phyloP scores from a whole-genome alignment of 495 filamentous ascomycete genomes.

The Aspergillus affinis region DNA sequence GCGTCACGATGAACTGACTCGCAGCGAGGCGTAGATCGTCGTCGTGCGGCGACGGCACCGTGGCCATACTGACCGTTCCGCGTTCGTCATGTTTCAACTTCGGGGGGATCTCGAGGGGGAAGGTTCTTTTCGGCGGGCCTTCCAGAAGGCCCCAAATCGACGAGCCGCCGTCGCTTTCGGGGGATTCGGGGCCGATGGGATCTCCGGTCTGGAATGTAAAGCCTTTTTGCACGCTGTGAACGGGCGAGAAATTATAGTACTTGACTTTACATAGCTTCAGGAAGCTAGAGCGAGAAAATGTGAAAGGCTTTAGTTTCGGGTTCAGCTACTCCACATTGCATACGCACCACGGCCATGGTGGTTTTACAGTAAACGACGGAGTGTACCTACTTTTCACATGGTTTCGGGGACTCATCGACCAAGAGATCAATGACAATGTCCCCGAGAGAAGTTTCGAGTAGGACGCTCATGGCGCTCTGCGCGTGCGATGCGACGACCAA shows the following conservation, averaged over 20 bases:
- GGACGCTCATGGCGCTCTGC: conserved; percentile 62
- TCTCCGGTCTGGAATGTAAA: conserved; percentile 96
- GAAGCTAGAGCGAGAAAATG: conserved; percentile 61
- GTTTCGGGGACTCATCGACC: conserved; percentile 79
- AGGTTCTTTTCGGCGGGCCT: conserved; percentile 72
- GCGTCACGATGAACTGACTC: conserved; percentile 88
- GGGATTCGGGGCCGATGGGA: conserved; percentile 78
- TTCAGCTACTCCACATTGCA: conserved; percentile 38
- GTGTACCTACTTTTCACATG: conserved; percentile 81
- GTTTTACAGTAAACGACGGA: conserved; percentile 8
- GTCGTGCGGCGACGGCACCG: conserved; percentile 70
- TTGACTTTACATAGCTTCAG: conserved; percentile 96
- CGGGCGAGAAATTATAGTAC: conserved; percentile 95
- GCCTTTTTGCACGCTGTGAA: conserved; percentile 83
- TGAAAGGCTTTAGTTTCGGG: conserved; percentile 51
- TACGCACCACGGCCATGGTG: conserved; percentile 12
- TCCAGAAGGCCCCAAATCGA: conserved; percentile 86
- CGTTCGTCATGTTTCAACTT: conserved; percentile 83
- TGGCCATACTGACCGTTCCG: conserved; percentile 94
- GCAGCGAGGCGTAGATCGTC: conserved; percentile 77
- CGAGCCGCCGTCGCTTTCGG: conserved; percentile 83
- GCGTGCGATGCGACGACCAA: conserved; percentile 19
- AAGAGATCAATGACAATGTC: conserved; percentile 93
- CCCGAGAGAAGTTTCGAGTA: conserved; percentile 86
- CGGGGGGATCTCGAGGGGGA: conserved; percentile 76